Percentiles rank a stretch among this genome's conserved stretches.
phyloP scores from a whole-genome alignment of 2,329 filamentous ascomycete genomes.

The Alternaria infectoria region DNA sequence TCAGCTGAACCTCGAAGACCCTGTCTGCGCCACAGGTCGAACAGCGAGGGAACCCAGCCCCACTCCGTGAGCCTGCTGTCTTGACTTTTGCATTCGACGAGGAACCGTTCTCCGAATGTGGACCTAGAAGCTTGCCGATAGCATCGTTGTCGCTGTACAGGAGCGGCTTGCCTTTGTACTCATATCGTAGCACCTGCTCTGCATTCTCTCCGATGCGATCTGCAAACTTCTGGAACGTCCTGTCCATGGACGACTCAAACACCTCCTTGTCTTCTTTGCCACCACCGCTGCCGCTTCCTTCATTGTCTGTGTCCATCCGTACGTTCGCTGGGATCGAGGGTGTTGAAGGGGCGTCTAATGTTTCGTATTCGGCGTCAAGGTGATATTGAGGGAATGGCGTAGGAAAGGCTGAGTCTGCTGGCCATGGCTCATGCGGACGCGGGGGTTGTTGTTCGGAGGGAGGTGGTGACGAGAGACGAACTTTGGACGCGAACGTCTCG shows the following conservation, averaged over 20 bases:
- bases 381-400: conserved; percentile 76
- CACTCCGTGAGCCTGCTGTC: conserved; percentile 28
- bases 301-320: conserved; percentile 50
- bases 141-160: conserved; percentile 81
- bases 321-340: conserved; percentile 58
- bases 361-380: conserved; percentile 90
- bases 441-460: conserved; percentile 44
- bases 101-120: conserved; percentile 36
- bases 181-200: conserved; percentile 59
- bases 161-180: conserved; percentile 60
- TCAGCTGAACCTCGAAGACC: conserved; percentile 90
- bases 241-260: conserved; percentile 58
- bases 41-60: conserved; percentile 72
- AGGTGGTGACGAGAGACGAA: conserved; percentile 56
- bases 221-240: conserved; percentile 59
- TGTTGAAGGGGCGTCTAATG: conserved; percentile 66
- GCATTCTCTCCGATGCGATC: conserved; percentile 58
- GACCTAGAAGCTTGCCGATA: conserved; percentile 69
- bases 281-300: conserved; percentile 35
- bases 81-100: conserved; percentile 39
- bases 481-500: conserved; percentile 77
- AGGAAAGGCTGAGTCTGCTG: conserved; percentile 68
- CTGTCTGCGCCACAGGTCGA: conserved; percentile 74
- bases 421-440: conserved; percentile 74
- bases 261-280: conserved; percentile 54